A percentile compares a stretch with the other conserved stretches of the same genome.
phyloP scores from a whole-genome alignment of 768 basidiomycete genomes.

The Termitomyces titanicus region DNA sequence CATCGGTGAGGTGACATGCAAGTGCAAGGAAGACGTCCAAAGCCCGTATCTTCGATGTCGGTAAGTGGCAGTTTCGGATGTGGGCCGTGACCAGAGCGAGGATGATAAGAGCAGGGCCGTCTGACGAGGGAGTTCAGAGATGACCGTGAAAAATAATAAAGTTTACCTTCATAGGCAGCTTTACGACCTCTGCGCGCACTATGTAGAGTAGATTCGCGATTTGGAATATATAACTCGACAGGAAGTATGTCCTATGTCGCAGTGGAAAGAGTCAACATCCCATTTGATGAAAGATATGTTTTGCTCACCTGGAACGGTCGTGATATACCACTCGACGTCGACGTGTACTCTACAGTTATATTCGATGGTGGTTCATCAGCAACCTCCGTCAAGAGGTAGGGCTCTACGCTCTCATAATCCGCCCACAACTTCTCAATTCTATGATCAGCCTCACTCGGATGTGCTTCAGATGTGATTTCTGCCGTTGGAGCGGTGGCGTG shows the following conservation, averaged over 20 bases:
- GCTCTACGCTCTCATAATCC: conserved; percentile 81
- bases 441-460: conserved; percentile 84
- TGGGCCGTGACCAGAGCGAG: conserved; percentile 86
- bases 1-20: conserved; percentile 80
- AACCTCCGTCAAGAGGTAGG: conserved; percentile 53
- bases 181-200: conserved; percentile 31
- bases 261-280: background rate
- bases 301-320: conserved; percentile 57
- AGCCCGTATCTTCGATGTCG: conserved; percentile 82
- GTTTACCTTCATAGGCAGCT: conserved; percentile 62
- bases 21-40: conserved; percentile 86
- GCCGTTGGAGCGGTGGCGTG: conserved; percentile 15
- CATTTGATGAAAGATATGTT: background rate
- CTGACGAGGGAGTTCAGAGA: conserved; percentile 30
- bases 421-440: conserved; percentile 81
- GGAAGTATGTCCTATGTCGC: conserved; percentile 67
- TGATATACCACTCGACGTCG: conserved; percentile 30
- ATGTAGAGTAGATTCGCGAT: conserved; percentile 53
- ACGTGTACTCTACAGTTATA: conserved; percentile 54
- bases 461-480: conserved; percentile 32
- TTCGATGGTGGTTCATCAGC: conserved; percentile 46
- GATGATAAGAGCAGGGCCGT: conserved; percentile 87
- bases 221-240: conserved; percentile 71
- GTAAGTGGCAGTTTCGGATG: conserved; percentile 80
- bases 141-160: background rate